These are phyloP conservation scores for Evernia prunastri DNA, from an alignment of 495 filamentous ascomycete species.

Conservation along the genomic window DNA sequence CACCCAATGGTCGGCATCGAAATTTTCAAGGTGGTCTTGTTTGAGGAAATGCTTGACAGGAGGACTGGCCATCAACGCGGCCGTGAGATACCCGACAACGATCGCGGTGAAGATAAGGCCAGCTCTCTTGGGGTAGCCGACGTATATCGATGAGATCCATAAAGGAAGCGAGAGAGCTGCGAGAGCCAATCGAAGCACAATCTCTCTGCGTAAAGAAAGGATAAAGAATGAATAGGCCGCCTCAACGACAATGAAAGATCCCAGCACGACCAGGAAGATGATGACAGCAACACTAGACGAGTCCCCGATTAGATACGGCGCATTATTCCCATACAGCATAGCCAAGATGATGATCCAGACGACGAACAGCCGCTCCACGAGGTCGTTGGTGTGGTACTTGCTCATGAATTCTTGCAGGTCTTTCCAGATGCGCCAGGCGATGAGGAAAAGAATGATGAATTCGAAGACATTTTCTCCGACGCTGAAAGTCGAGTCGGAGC, in stretches of 20 bases:
- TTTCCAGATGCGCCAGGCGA: slow-evolving; percentile 46
- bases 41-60: slow-evolving; percentile 33
- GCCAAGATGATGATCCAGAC: slow-evolving; percentile 43
- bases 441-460: slow-evolving; percentile 33
- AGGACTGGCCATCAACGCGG: slow-evolving; percentile 19
- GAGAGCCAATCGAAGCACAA: slow-evolving; percentile 35
- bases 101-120: slow-evolving; percentile 27
- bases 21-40: slow-evolving; percentile 35
- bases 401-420: slow-evolving; percentile 44
- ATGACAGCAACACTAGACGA: slow-evolving; percentile 25
- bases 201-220: slow-evolving; percentile 34
- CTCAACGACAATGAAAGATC: slow-evolving; percentile 14
- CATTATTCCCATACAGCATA: slow-evolving; percentile 45
- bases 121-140: slow-evolving; percentile 12
- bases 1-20: slow-evolving; percentile 43
- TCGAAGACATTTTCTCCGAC: slow-evolving; percentile 12
- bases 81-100: slow-evolving; percentile 26
- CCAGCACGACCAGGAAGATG: slow-evolving; percentile 15
- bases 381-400: slow-evolving; percentile 45
- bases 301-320: slow-evolving; percentile 37
- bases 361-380: slow-evolving; percentile 42
- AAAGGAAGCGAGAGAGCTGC: slow-evolving; percentile 30
- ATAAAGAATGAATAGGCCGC: slow-evolving; percentile 20
- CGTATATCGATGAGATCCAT: slow-evolving; percentile 38
- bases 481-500: slow-evolving; percentile 27